Conservation (phyloP, 352 stramenopile species). For the Thalassiosira livingstoniorum region DNA sequence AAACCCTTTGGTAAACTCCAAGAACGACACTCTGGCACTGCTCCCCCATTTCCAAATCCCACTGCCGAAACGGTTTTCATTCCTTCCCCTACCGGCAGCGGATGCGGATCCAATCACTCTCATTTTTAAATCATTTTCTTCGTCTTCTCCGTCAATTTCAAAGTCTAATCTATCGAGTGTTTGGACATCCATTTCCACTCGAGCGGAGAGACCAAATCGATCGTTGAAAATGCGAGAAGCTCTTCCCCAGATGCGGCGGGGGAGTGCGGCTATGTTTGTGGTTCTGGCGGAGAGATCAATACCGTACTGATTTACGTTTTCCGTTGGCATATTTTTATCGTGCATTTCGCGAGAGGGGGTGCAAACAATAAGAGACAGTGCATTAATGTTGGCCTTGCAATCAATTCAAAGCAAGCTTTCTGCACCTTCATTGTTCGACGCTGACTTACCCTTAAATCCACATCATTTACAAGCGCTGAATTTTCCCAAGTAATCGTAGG, state of each 20-base stretch:
- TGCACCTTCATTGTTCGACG: neutral
- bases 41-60: constrained; percentile 20
- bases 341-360: too few species aligned
- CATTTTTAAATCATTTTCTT: constrained; percentile 64
- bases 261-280: constrained; percentile 80
- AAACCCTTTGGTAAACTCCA: constrained; percentile 83
- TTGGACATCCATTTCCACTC: constrained; percentile 70
- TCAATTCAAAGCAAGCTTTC: too few species aligned
- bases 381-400: too few species aligned
- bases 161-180: constrained; percentile 63
- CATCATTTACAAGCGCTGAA: constrained; percentile 61
- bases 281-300: constrained; percentile 73
- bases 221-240: constrained; percentile 64
- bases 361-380: too few species aligned
- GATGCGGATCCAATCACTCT: constrained; percentile 38
- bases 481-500: constrained; percentile 76
- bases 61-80: neutral
- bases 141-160: constrained; percentile 75
- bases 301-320: constrained; percentile 76
- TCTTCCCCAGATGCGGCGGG: constrained; percentile 75
- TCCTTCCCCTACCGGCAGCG: neutral
- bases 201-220: constrained; percentile 70
- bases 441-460: constrained; percentile 60
- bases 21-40: constrained; percentile 42
- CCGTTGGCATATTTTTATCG: too few species aligned